Evolutionary conservation across 192 early-diverging fungal species (phyloP), one percentile per base, ranked within the genome.

Genomic region (Rhizophagus clarus): DNA sequence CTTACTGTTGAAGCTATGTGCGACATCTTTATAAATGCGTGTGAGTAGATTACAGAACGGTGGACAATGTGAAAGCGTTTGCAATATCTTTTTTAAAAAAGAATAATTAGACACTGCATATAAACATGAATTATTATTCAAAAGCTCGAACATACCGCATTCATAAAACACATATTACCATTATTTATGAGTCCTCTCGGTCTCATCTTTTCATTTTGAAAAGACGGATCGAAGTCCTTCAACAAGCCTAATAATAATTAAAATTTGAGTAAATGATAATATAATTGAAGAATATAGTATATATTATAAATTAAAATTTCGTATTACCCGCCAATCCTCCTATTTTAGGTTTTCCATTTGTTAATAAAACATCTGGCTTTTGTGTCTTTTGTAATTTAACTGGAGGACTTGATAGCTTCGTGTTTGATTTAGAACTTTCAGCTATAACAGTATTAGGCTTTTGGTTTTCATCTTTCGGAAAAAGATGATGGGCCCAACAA

Each of bases 101-200:
- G 0, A 37, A 75, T 14, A 22, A 40, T 77, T 26, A 20, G 32
- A 56, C 37, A 79, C 42, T n/a, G 67, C 6, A 68, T 15, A 47
- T 29, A 34, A 69, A 22, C 67, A 49, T 45, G n/a, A 26, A 17
- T n/a, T 4, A 34, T 31, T 24, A 28, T 15, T 72, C 20, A 47
- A 71, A 71, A 31, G 15, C 5, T 71, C 9, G 40, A 12, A 81
- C 84, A 42, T 88, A 98, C 94, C 56, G 94, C 95, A 82, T 99
- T 99, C 94, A 99, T 95, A 82, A 97, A 99, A 86, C 98, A 99
- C 88, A 94, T 97, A 85, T 99, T 99, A 40, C 97, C 97, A 68
- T 90, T 94, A 84, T 99, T 99, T 71, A 97, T 91, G 51, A 99
- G 89, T 3, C 98, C 98, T 34, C 98, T 91, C 17, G 98, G 97